phyloP scores from a whole-genome alignment of 179 eudicot genomes.

The Corrigiola litoralis region DNA sequence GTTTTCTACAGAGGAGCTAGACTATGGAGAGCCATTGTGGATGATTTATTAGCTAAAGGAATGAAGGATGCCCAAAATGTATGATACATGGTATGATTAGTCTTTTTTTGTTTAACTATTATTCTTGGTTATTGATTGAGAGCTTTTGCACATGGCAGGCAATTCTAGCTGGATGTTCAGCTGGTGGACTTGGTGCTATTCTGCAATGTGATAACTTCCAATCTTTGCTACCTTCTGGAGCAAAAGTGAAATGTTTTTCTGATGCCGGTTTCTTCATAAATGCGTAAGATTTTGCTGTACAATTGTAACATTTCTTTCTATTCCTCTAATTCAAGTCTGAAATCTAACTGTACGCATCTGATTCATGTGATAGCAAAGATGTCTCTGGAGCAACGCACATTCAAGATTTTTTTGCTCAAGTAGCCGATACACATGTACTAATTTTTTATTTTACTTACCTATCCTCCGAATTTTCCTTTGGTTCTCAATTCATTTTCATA shows the following conservation, averaged over 20 bases:
- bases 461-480: not conserved
- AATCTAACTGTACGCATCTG: not conserved
- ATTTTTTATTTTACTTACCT: not conserved
- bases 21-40: slow-evolving; percentile 46
- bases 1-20: slow-evolving; percentile 53
- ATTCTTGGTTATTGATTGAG: not conserved
- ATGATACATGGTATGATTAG: not conserved
- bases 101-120: not conserved
- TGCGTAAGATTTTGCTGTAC: slow-evolving; percentile 22
- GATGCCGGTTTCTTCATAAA: slow-evolving; percentile 57
- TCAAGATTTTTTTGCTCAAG: slow-evolving; percentile 46
- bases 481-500: not conserved
- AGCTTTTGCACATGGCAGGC: slow-evolving; percentile 28
- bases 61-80: slow-evolving; percentile 51
- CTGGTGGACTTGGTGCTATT: slow-evolving; percentile 58
- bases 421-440: slow-evolving; percentile 65
- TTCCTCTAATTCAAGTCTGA: not conserved
- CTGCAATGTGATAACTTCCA: slow-evolving; percentile 58
- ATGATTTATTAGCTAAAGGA: slow-evolving; percentile 51
- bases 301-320: not conserved
- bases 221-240: slow-evolving; percentile 31
- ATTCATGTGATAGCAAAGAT: slow-evolving; percentile 46
- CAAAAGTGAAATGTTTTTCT: slow-evolving; percentile 53
- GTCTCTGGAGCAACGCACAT: slow-evolving; percentile 51
- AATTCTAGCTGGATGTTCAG: slow-evolving; percentile 57